Evolutionary conservation across 2,329 filamentous ascomycete genomes (phyloP).

Genomic region (Zasmidium cellare): DNA sequence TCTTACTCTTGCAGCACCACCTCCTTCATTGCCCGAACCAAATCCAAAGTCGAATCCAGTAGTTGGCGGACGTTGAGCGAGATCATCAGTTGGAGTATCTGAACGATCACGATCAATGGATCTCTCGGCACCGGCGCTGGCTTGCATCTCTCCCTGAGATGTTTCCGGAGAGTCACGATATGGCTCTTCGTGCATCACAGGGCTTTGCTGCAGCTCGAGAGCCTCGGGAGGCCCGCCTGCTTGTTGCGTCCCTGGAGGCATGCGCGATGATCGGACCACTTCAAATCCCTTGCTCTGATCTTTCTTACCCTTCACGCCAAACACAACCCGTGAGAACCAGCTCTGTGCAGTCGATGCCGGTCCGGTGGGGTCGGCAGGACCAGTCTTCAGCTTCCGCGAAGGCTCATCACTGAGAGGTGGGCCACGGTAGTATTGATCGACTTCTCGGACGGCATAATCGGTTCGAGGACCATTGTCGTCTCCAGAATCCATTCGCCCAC

Average conservation of each 20-base stretch:
- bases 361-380: slow-evolving; percentile 90
- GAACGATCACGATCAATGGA: slow-evolving; percentile 12
- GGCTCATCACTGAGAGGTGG: slow-evolving; percentile 80
- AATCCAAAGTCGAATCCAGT: slow-evolving; percentile 27
- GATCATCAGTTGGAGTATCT: slow-evolving; percentile 19
- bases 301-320: slow-evolving; percentile 65
- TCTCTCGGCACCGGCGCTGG: slow-evolving; percentile 20
- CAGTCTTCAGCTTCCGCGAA: slow-evolving; percentile 84
- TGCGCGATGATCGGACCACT: slow-evolving; percentile 85
- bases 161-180: slow-evolving; percentile 32
- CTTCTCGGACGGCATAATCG: slow-evolving; percentile 91
- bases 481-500: slow-evolving; percentile 54
- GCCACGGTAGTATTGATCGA: slow-evolving; percentile 95
- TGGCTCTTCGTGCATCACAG: slow-evolving; percentile 32
- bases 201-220: slow-evolving; percentile 35
- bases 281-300: slow-evolving; percentile 93
- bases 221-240: slow-evolving; percentile 56
- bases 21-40: slow-evolving; percentile 11
- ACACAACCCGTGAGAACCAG: slow-evolving; percentile 72
- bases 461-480: slow-evolving; percentile 49
- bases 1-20: slow-evolving; percentile 14
- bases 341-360: slow-evolving; percentile 85
- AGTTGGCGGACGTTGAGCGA: slow-evolving; percentile 5
- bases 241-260: slow-evolving; percentile 70
- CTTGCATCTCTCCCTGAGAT: slow-evolving; percentile 17